Conservation (phyloP, 1,284 basidiomycete genomes). For the Tilletiaria anomala region DNA sequence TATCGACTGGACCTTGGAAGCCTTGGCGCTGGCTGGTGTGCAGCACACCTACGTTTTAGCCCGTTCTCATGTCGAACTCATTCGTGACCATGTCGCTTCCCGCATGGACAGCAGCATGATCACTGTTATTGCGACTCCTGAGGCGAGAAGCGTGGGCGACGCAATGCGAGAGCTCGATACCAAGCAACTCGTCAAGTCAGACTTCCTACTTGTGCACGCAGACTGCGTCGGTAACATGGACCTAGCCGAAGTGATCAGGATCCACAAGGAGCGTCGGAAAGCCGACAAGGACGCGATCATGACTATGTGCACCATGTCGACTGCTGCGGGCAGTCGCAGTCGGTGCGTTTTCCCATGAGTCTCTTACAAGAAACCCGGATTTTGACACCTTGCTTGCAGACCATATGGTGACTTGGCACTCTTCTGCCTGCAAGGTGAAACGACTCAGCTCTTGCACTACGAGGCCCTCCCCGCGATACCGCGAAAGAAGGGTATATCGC, state of each 20-base stretch:
- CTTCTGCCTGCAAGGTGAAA: slow-evolving; percentile 23
- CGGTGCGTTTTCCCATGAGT: too few relatives aligned
- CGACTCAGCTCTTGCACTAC: slow-evolving; percentile 39
- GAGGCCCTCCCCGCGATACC: slow-evolving; percentile 31
- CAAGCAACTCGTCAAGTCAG: slow-evolving; percentile 60
- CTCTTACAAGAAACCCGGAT: too few relatives aligned
- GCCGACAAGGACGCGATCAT: slow-evolving; percentile 84
- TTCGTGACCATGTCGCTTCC: slow-evolving; percentile 57
- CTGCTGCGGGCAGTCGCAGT: slow-evolving; percentile 9
- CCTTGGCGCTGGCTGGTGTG: slow-evolving; percentile 75
- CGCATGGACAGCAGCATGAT: slow-evolving; percentile 72
- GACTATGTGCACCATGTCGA: slow-evolving; percentile 46
- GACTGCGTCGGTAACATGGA: slow-evolving; percentile 88
- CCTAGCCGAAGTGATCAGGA: slow-evolving; percentile 71
- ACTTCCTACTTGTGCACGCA: slow-evolving; percentile 64
- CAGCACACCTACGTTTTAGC: slow-evolving; percentile 88
- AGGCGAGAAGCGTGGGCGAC: slow-evolving; percentile 82
- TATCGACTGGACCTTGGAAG: slow-evolving; percentile 90
- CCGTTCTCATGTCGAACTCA: slow-evolving; percentile 40
- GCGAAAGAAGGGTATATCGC: slow-evolving; percentile 17
- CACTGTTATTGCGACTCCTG: slow-evolving; percentile 68
- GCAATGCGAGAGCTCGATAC: slow-evolving; percentile 93
- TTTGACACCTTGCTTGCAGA: too few relatives aligned
- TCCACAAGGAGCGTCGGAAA: slow-evolving; percentile 73
- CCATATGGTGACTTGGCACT: slow-evolving; percentile 4